A percentile compares a stretch with the other conserved stretches of the same genome.
These are phyloP conservation scores for Begonia masoniana DNA, from an alignment of 306 rosid genomes.

Conservation along the genomic window DNA sequence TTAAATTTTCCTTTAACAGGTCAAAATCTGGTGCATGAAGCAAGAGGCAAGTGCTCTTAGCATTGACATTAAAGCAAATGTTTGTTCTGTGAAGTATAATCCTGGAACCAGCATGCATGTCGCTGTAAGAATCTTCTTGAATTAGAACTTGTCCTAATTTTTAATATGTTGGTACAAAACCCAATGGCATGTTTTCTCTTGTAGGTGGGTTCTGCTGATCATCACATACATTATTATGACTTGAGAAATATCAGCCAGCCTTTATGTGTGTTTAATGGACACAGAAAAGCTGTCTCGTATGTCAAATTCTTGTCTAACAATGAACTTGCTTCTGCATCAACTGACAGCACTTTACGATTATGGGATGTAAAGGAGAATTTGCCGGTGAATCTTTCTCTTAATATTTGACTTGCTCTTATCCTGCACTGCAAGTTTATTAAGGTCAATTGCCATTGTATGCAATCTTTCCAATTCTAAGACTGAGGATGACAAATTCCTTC, in stretches of 20 bases:
- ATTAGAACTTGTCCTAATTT: too few species aligned
- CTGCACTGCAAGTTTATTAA: too few species aligned
- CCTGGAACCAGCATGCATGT: constrained; percentile 86
- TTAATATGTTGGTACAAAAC: too few species aligned
- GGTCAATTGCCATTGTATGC: too few species aligned
- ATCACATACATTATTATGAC: constrained; percentile 92
- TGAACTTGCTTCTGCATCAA: constrained; percentile 95
- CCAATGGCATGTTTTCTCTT: constrained; percentile 5
- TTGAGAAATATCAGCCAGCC: constrained; percentile 74
- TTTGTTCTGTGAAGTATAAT: constrained; percentile 91
- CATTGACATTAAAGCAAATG: constrained; percentile 98
- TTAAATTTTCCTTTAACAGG: constrained; percentile 30
- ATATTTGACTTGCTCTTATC: too few species aligned
- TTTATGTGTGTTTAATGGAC: constrained; percentile 81
- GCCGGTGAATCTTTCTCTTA: constrained; percentile 37
- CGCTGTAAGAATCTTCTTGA: constrained; percentile 43
- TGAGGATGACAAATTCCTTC: too few species aligned
- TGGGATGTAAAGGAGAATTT: constrained; percentile 88
- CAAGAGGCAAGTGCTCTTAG: constrained; percentile 85
- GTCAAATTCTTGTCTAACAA: constrained; percentile 82
- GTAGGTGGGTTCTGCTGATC: constrained; percentile 98
- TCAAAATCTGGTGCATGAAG: constrained; percentile 88
- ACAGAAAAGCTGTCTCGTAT: constrained; percentile 85
- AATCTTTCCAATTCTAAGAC: too few species aligned
- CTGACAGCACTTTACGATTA: constrained; percentile 81